phyloP scores from a whole-genome alignment of 768 basidiomycete species.

The Suillus placidus region DNA sequence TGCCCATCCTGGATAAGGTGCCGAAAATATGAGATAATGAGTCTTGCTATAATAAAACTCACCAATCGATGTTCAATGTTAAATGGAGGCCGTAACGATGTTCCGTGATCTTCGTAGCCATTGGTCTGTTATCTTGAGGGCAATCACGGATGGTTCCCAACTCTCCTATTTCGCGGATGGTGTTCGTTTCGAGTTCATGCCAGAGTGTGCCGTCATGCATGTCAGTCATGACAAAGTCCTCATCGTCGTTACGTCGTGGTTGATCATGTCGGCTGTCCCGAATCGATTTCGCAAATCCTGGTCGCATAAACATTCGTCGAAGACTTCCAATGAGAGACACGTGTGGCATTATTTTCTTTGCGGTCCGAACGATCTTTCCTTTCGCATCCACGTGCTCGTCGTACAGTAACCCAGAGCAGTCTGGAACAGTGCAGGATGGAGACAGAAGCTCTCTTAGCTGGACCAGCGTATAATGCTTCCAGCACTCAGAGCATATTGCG shows the following conservation, averaged over 20 bases:
- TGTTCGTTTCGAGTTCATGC: not conserved
- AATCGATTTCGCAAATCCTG: not conserved
- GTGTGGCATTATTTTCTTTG: not conserved
- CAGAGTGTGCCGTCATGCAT: not conserved
- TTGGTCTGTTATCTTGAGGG: not conserved
- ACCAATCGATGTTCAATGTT: not conserved
- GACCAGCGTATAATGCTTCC: not conserved
- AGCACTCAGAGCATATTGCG: not conserved
- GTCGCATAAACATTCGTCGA: not conserved
- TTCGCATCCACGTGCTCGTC: not conserved
- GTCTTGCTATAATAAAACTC: not conserved
- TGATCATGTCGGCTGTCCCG: not conserved
- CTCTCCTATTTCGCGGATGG: not conserved
- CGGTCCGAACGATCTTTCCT: not conserved
- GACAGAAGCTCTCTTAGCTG: not conserved
- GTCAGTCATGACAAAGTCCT: not conserved
- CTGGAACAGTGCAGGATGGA: not conserved
- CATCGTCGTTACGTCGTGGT: not conserved
- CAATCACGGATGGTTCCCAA: not conserved
- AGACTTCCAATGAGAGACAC: not conserved
- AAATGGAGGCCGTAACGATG: not conserved
- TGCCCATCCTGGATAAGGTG: not conserved
- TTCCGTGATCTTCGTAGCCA: not conserved
- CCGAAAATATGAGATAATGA: too few relatives aligned
- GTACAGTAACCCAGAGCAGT: not conserved